Evolutionary conservation across 1,284 basidiomycete genomes (phyloP), one percentile per base, ranked within the genome.

Genomic region (Fomitopsis pinicola): DNA sequence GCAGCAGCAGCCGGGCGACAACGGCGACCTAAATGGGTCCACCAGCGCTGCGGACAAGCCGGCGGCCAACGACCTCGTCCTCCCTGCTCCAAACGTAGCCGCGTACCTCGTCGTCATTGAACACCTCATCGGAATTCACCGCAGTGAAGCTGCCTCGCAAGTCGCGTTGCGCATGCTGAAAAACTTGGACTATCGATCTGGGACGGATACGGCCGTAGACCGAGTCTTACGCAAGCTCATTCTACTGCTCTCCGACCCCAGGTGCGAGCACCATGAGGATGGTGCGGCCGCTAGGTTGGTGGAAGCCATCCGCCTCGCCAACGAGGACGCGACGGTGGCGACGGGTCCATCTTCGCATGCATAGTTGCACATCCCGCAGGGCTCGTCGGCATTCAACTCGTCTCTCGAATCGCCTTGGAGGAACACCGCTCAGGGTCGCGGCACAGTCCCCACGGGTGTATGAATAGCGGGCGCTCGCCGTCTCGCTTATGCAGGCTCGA

Each of bases 31-130:
- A 33, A 26, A 55, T 22, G 15, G 30, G n/a, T 26, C 55, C 7
- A 33, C 28, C 28, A 14, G 5, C 38, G 12, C 2, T 15, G 7
- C 38, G 38, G 38, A 40, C 38, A 15, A 40, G 38, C 5, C 48
- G 14, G 48, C 28, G 14, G 14, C 48, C 28, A 5, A 40, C 10
- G 28, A 48, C 12, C 30, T 56, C 10, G 44, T 42, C 8, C 45
- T 65, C 7, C 53, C 59, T 6, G 45, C 42, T 9, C 62, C 62
- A 1, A 62, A 59, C 38, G 17, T 75, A 19, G 67, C 68, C 3
- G 58, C 69, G 3, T 66, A 76, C 28, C 76, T 73, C 0, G 69
- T 69, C 19, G 70, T 75, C 56, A 56, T 79, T 36, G 68, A 68
- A 8, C 71, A 69, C 12, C 67, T 78, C 36, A 59, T 74, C 6